phyloP scores from a whole-genome alignment of 2,329 filamentous ascomycete species.

The Neodidymelliopsis sp. region DNA sequence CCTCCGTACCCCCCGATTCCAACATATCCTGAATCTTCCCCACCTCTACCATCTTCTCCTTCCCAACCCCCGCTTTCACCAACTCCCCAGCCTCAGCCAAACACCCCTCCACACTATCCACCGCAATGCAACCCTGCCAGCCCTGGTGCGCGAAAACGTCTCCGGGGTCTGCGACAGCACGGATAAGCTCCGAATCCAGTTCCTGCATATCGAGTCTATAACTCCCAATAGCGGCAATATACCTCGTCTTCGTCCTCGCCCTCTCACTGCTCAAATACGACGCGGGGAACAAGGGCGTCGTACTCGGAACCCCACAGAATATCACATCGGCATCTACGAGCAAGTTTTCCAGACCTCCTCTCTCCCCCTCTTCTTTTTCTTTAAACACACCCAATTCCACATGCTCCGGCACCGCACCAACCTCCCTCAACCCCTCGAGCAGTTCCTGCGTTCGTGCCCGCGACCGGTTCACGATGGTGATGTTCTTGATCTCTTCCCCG shows the following conservation, averaged over 20 bases:
- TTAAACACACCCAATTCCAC: background rate
- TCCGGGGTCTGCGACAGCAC: conserved; percentile 19
- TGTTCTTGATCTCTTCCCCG: conserved; percentile 40
- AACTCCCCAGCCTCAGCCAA: conserved; percentile 58
- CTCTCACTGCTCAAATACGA: conserved; percentile 37
- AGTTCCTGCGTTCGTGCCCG: conserved; percentile 18
- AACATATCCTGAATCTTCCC: conserved; percentile 10
- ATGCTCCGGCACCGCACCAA: conserved; percentile 1
- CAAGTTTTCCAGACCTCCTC: conserved; percentile 27
- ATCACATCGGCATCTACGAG: conserved; percentile 52
- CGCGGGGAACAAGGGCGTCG: conserved; percentile 53
- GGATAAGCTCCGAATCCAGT: conserved; percentile 54
- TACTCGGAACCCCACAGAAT: conserved; percentile 60
- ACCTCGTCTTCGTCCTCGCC: conserved; percentile 22
- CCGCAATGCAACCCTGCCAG: conserved; percentile 22
- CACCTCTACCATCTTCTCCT: conserved; percentile 22
- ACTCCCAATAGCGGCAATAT: conserved; percentile 39
- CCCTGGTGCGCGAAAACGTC: conserved; percentile 1
- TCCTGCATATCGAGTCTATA: conserved; percentile 56
- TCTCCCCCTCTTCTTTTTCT: conserved; percentile 1
- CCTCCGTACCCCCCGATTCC: too few relatives aligned
- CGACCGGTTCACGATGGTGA: conserved; percentile 38
- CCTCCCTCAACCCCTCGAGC: conserved; percentile 1
- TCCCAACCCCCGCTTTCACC: conserved; percentile 48
- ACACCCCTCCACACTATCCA: conserved; percentile 50